These are phyloP conservation scores for Sophora flavescens DNA, from an alignment of 306 rosid species.

Conservation along the genomic window DNA sequence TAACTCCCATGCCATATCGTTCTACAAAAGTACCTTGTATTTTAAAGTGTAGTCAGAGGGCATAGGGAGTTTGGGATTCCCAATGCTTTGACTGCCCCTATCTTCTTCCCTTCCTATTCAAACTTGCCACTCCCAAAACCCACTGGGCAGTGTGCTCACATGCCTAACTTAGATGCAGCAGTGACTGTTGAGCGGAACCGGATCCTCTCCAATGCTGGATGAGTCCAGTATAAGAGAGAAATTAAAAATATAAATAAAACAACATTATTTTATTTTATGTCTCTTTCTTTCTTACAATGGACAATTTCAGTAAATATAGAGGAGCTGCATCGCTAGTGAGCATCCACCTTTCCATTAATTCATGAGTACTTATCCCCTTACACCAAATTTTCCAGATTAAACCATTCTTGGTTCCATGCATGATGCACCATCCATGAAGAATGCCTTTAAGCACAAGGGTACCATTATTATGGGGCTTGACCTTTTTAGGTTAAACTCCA, in stretches of 20 bases:
- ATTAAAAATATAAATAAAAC: no score
- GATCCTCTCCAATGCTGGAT: no score
- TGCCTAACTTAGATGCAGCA: conserved; percentile 19
- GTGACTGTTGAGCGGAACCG: no score
- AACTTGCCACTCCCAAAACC: conserved; percentile 46
- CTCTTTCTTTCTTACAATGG: no score
- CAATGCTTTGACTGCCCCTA: conserved; percentile 47
- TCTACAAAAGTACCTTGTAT: conserved; percentile 30
- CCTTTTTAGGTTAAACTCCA: conserved; percentile 14
- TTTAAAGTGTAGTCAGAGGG: background rate
- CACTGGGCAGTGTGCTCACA: conserved; percentile 61
- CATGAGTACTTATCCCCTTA: background rate
- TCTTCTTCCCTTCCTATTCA: conserved; percentile 13
- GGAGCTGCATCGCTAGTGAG: no score
- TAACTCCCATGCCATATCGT: conserved; percentile 44
- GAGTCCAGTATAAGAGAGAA: no score
- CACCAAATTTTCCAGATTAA: background rate
- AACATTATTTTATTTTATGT: no score
- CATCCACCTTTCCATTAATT: background rate
- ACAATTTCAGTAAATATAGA: no score
- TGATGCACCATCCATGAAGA: background rate
- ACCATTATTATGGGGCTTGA: background rate
- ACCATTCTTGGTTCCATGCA: background rate
- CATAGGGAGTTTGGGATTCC: conserved; percentile 41
- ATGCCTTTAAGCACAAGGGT: background rate